Evolutionary conservation across 805 yeast species (phyloP).

Genomic region (Yarrowia phangngaensis): DNA sequence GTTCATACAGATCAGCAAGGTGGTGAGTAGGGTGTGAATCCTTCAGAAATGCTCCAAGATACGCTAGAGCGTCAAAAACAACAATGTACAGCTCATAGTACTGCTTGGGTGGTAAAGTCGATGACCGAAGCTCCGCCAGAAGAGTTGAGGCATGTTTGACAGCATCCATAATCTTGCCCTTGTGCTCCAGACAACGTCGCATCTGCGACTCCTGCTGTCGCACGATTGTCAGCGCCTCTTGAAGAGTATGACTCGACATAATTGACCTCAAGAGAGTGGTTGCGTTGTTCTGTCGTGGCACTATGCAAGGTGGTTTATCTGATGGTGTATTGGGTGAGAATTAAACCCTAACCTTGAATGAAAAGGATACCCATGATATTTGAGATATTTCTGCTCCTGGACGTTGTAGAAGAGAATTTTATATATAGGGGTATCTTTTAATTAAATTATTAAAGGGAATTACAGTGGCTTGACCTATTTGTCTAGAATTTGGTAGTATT

Average conservation of each 20-base stretch:
- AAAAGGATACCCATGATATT: no score
- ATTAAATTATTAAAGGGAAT: no score
- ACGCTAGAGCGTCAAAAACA: slow-evolving; percentile 75
- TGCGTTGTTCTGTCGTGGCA: slow-evolving; percentile 21
- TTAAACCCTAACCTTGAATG: no score
- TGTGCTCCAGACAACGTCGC: slow-evolving; percentile 68
- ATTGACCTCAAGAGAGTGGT: neutral
- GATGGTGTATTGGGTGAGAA: no score
- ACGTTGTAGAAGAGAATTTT: no score
- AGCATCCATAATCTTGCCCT: slow-evolving; percentile 76
- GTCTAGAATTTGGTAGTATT: no score
- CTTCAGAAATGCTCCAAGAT: slow-evolving; percentile 59
- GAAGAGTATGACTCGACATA: slow-evolving; percentile 20
- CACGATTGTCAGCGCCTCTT: slow-evolving; percentile 47
- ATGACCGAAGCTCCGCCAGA: slow-evolving; percentile 75
- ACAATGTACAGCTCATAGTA: slow-evolving; percentile 87
- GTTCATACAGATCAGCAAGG: slow-evolving; percentile 84
- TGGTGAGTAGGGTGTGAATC: slow-evolving; percentile 67
- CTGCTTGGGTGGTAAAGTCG: slow-evolving; percentile 75
- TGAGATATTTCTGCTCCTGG: no score
- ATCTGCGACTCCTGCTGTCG: slow-evolving; percentile 68
- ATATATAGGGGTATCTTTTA: no score
- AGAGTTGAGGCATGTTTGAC: slow-evolving; percentile 80
- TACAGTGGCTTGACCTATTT: no score
- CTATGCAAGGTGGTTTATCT: no score